These are phyloP conservation scores for Mycena sp. DNA, from an alignment of 1,284 basidiomycete species.

Conservation along the genomic window DNA sequence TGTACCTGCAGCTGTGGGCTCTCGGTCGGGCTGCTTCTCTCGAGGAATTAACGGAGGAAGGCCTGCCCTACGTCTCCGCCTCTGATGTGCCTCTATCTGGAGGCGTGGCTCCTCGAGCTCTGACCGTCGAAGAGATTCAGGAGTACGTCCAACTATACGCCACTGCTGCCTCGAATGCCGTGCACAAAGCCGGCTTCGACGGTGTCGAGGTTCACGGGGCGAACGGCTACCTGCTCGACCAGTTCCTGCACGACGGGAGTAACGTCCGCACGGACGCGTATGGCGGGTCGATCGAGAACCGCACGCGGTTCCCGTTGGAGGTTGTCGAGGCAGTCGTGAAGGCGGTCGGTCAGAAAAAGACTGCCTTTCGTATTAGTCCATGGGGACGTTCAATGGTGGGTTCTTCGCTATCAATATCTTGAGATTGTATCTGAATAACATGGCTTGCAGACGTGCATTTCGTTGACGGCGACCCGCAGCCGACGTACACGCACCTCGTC, in stretches of 20 bases:
- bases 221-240: conserved; percentile 49
- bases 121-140: conserved; percentile 39
- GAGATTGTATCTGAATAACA: conserved; percentile 7
- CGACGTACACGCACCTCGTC: conserved; percentile 45
- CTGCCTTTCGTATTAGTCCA: conserved; percentile 62
- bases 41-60: conserved; percentile 36
- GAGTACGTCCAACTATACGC: conserved; percentile 41
- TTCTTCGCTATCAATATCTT: neutral
- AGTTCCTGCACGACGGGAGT: conserved; percentile 16
- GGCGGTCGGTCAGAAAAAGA: conserved; percentile 45
- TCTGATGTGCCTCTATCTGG: conserved; percentile 50
- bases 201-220: conserved; percentile 48
- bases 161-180: conserved; percentile 39
- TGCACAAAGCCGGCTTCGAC: conserved; percentile 52
- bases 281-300: conserved; percentile 64
- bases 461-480: conserved; percentile 45
- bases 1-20: conserved; percentile 57
- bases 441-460: conserved; percentile 46
- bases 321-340: conserved; percentile 45
- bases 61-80: conserved; percentile 44
- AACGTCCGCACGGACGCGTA: conserved; percentile 57
- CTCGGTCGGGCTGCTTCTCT: conserved; percentile 47
- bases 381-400: conserved; percentile 54
- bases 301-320: conserved; percentile 57
- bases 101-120: conserved; percentile 21